Evolutionary conservation across 805 yeast species (phyloP).

Genomic region (Candida pseudofarinosa): DNA sequence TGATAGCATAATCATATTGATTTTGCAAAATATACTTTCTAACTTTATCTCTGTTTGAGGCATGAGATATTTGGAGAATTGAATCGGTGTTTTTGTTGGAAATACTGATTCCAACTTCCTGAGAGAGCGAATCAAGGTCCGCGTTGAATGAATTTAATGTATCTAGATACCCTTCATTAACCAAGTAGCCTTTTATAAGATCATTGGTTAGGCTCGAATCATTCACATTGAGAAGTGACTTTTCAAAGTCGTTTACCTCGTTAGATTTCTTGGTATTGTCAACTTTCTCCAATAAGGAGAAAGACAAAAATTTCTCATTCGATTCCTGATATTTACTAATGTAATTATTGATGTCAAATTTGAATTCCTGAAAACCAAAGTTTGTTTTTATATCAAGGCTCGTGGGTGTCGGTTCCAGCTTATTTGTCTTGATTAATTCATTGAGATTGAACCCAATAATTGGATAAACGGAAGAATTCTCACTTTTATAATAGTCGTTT

Average conservation of each 20-base stretch:
- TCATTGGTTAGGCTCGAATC: constrained; percentile 25
- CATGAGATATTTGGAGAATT: constrained; percentile 17
- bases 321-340: constrained; percentile 42
- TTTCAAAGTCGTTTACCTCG: constrained; percentile 12
- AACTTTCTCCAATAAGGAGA: constrained; percentile 17
- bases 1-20: constrained; percentile 21
- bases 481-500: constrained; percentile 22
- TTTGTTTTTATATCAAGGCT: constrained; percentile 42
- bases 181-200: constrained; percentile 35
- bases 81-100: neutral
- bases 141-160: constrained; percentile 30
- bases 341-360: constrained; percentile 57
- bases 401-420: constrained; percentile 10
- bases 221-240: constrained; percentile 20
- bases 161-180: constrained; percentile 35
- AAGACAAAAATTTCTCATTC: constrained; percentile 16
- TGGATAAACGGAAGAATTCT: constrained; percentile 23
- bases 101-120: constrained; percentile 1
- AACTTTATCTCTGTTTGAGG: constrained; percentile 20
- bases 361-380: constrained; percentile 54
- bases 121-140: constrained; percentile 24
- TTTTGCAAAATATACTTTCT: constrained; percentile 17
- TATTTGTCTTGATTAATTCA: constrained; percentile 28
- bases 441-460: constrained; percentile 30
- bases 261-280: constrained; percentile 6